Evolutionary conservation across 1,284 basidiomycete species (phyloP).

Genomic region (Laetiporus sulphureus): DNA sequence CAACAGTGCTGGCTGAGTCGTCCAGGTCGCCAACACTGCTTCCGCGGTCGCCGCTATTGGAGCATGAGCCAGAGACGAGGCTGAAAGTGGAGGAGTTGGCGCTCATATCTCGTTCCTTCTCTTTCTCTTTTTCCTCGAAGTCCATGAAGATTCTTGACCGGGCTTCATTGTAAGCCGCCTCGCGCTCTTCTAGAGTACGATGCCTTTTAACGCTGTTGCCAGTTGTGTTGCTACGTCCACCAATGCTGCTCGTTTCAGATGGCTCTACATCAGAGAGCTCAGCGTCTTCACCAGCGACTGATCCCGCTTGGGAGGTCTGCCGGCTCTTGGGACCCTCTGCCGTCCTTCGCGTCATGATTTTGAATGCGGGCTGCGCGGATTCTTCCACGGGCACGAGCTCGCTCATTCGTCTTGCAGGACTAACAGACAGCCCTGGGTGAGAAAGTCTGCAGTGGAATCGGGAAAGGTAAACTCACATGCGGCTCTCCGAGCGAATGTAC

Average conservation of each 20-base stretch:
- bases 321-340: conserved; percentile 38
- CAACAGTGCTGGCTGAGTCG: conserved; percentile 58
- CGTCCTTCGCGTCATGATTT: conserved; percentile 70
- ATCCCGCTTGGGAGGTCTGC: conserved; percentile 53
- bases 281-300: conserved; percentile 62
- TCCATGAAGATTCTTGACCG: conserved; percentile 77
- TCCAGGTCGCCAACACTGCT: conserved; percentile 56
- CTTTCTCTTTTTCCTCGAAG: conserved; percentile 69
- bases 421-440: conserved; percentile 21
- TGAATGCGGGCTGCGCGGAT: conserved; percentile 62
- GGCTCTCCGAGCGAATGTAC: conserved; percentile 50
- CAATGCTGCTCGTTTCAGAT: conserved; percentile 70
- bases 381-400: conserved; percentile 77
- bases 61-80: conserved; percentile 58
- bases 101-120: conserved; percentile 68
- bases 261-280: conserved; percentile 72
- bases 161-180: conserved; percentile 78
- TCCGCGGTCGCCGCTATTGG: conserved; percentile 48
- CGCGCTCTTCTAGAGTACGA: conserved; percentile 73
- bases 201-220: conserved; percentile 55
- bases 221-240: conserved; percentile 57
- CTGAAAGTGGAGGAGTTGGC: conserved; percentile 70
- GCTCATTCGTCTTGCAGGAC: conserved; percentile 58
- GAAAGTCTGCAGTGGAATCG: neutral
- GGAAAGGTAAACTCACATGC: conserved; percentile 42